phyloP scores from a whole-genome alignment of 1,284 basidiomycete species.

The Sporisorium reilianum region DNA sequence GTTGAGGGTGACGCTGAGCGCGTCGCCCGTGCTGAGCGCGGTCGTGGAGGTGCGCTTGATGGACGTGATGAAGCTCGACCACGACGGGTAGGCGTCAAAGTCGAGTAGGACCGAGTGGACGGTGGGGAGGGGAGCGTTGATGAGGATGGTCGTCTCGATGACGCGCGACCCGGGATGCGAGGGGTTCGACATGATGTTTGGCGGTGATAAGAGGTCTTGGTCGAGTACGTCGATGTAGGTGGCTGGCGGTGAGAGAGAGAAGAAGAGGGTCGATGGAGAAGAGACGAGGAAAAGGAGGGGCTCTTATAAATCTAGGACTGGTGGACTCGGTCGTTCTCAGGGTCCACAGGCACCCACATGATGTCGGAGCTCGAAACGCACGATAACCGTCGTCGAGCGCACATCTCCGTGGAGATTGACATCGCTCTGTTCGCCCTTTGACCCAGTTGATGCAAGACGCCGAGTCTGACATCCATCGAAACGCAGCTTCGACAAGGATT shows the following conservation, averaged over 20 bases:
- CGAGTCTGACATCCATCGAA: no score
- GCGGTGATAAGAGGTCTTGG: background rate
- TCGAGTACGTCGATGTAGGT: background rate
- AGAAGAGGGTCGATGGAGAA: no score
- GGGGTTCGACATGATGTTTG: conserved; percentile 17
- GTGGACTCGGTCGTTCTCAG: no score
- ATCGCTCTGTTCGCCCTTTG: no score
- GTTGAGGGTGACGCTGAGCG: conserved; percentile 3
- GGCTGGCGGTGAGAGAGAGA: no score
- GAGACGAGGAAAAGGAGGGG: no score
- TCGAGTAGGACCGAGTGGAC: conserved; percentile 18
- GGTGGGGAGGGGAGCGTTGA: conserved; percentile 9
- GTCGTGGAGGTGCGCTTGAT: background rate
- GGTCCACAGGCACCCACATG: background rate
- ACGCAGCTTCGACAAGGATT: no score
- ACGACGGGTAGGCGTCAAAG: conserved; percentile 19
- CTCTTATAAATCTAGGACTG: no score
- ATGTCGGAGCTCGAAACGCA: background rate
- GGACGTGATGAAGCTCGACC: conserved; percentile 15
- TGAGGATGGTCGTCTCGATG: conserved; percentile 18
- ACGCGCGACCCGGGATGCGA: conserved; percentile 6
- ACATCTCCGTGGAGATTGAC: conserved; percentile 14
- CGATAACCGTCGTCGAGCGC: no score
- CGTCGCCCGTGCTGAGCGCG: background rate
- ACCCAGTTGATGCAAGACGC: no score